Percentiles rank a stretch among this genome's conserved stretches.
Evolutionary conservation across 2,329 filamentous ascomycete species (phyloP).

Genomic region (Colletotrichum nymphaeae): DNA sequence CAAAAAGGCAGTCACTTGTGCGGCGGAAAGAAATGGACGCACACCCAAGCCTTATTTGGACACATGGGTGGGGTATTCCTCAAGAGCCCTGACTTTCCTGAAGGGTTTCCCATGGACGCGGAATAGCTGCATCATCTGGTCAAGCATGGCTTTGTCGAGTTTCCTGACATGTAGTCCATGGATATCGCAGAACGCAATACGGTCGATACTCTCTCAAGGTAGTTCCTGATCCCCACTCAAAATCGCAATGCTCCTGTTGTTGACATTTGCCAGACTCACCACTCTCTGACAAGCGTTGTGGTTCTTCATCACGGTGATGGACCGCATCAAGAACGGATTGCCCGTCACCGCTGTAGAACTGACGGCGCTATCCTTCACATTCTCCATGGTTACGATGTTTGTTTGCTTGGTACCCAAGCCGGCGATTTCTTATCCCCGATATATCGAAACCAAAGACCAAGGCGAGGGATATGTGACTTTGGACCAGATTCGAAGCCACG

Average conservation of each 20-base stretch:
- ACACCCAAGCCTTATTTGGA: no score
- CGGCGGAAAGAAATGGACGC: slow-evolving; percentile 46
- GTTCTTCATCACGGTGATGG: slow-evolving; percentile 40
- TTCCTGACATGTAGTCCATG: slow-evolving; percentile 39
- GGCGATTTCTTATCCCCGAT: slow-evolving; percentile 12
- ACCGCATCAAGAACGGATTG: slow-evolving; percentile 28
- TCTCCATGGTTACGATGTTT: slow-evolving; percentile 39
- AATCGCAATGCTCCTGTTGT: no score
- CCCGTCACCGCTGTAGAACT: slow-evolving; percentile 43
- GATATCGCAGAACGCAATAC: slow-evolving; percentile 46
- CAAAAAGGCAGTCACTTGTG: slow-evolving; percentile 36
- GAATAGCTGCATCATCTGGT: slow-evolving; percentile 47
- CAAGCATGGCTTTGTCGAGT: slow-evolving; percentile 43
- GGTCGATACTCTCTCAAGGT: slow-evolving; percentile 43
- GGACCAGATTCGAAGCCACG: slow-evolving; percentile 21
- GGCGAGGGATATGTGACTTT: slow-evolving; percentile 8
- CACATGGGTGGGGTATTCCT: no score
- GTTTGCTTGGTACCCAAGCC: slow-evolving; percentile 42
- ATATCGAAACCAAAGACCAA: slow-evolving; percentile 30
- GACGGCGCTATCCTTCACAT: slow-evolving; percentile 41
- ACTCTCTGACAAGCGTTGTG: slow-evolving; percentile 40
- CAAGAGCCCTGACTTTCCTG: slow-evolving; percentile 40
- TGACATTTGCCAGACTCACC: slow-evolving; percentile 39
- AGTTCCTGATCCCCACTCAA: no score
- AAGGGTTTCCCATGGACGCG: slow-evolving; percentile 49